Base-by-base conservation (phyloP, 169 alveolate genomes). In the Plasmodium gaboni region DNA sequence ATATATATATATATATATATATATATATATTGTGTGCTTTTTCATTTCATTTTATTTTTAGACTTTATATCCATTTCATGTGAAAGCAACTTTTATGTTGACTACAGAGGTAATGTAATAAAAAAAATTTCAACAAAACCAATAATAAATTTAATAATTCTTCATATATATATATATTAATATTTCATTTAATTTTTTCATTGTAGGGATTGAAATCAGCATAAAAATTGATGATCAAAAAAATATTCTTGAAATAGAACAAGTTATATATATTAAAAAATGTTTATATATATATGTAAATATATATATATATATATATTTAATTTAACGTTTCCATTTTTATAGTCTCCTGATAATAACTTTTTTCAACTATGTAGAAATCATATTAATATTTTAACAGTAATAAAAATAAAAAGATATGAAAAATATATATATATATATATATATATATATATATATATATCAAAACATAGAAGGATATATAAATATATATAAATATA, bases 191-290 rank as follows among this genome's bases (percentile, higher is more conserved):
- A 42, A 61, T 74, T 76, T 74, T 63, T 64, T 63, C 32, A 24
- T 22, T 24, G 26, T 46, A 76, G 88, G 88, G 17, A 63, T 76
- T 46, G 88, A 76, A 76, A 76, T 76, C 63, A 32, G 65, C 55
- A 48, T 76, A 38, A 63, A 65, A 57, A 76, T 76, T 22, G 76
- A 50, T 32, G 88, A 64, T 61, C 74, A 76, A 42, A 76, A 76
- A 42, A 76, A 68, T 28, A 76, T 76, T 74, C 63, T 76, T 15
- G 64, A 76, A 44, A 15, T 61, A 22, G 88, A 76, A 3, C 67
- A 69, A 74, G 88, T 76, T 63, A 76, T 38, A 74, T 19, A 73
- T 38, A 26, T 26, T 26, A 26, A 26, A 32, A 63, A 24, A 26
- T 19, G n/a, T 22, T n/a, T 17, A n/a, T 13, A 60, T 17, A 46